A percentile compares a stretch with the other conserved stretches of the same genome.
These are phyloP conservation scores for Fusarium coicis DNA, from an alignment of 2,329 filamentous ascomycete genomes.

Conservation along the genomic window DNA sequence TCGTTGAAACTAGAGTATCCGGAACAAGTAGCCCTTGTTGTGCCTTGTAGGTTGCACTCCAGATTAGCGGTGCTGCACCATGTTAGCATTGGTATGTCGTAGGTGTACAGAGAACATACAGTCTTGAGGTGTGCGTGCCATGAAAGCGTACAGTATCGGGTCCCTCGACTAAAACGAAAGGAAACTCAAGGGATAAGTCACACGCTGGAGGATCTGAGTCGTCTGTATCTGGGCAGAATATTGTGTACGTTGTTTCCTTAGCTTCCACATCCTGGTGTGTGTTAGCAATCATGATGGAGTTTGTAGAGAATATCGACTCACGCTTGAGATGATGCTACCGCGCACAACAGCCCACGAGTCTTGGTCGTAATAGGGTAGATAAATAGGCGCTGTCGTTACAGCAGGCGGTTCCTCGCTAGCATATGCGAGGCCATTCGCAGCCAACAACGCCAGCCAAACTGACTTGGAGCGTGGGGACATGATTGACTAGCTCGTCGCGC, in stretches of 20 bases:
- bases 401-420: conserved; percentile 37
- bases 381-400: conserved; percentile 58
- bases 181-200: conserved; percentile 58
- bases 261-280: conserved; percentile 42
- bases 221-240: conserved; percentile 58
- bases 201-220: conserved; percentile 54
- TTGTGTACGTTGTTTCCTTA: conserved; percentile 58
- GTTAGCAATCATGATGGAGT: background rate
- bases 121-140: conserved; percentile 55
- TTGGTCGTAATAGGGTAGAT: conserved; percentile 55
- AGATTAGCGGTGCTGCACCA: conserved; percentile 55
- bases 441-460: conserved; percentile 43
- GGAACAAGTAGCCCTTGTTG: conserved; percentile 58
- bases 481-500: background rate
- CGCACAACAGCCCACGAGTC: conserved; percentile 58
- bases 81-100: conserved; percentile 2
- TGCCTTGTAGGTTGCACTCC: conserved; percentile 55
- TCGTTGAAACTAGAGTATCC: conserved; percentile 59
- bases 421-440: conserved; percentile 38
- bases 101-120: conserved; percentile 47
- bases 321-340: conserved; percentile 58
- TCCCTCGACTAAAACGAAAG: conserved; percentile 60
- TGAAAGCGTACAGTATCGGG: conserved; percentile 57
- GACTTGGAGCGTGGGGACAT: conserved; percentile 30
- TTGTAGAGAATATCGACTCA: conserved; percentile 40